Conservation (phyloP, 257 asterid species). For the Cinchona pubescens region DNA sequence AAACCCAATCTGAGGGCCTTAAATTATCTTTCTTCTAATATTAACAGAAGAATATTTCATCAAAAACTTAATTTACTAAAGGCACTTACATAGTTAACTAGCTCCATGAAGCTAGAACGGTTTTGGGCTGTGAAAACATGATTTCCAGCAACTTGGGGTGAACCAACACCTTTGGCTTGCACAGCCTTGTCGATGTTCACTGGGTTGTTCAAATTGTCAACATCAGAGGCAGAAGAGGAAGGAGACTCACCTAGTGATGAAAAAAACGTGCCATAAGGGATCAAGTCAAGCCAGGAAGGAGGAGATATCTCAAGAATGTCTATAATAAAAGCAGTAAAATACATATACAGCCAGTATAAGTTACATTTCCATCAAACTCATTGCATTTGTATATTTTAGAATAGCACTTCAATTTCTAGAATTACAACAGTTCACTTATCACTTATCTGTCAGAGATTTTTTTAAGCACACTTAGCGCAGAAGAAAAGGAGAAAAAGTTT, state of each 20-base stretch:
- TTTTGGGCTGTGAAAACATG: conserved; percentile 33
- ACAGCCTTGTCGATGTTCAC: conserved; percentile 58
- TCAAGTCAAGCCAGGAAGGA: background rate
- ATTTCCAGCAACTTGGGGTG: conserved; percentile 49
- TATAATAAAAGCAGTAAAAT: background rate
- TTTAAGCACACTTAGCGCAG: background rate
- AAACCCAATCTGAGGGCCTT: background rate
- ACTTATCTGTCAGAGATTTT: background rate
- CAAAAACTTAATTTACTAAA: conserved; percentile 9
- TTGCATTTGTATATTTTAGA: background rate
- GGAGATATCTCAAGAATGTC: background rate
- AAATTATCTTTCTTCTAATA: background rate
- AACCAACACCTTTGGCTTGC: conserved; percentile 56
- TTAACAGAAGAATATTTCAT: background rate
- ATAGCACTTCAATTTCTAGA: background rate
- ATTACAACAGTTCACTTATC: background rate
- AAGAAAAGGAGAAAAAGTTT: background rate
- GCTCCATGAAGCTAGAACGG: conserved; percentile 37
- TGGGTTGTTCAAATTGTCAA: conserved; percentile 90
- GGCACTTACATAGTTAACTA: conserved; percentile 43
- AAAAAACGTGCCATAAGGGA: conserved; percentile 11
- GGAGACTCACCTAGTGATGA: conserved; percentile 81
- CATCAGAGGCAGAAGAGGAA: conserved; percentile 97
- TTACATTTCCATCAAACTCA: background rate
- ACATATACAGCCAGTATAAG: background rate